Percentiles rank a stretch among this genome's conserved stretches.
phyloP scores from a whole-genome alignment of 2,329 filamentous ascomycete species.

The Talaromyces islandicus region DNA sequence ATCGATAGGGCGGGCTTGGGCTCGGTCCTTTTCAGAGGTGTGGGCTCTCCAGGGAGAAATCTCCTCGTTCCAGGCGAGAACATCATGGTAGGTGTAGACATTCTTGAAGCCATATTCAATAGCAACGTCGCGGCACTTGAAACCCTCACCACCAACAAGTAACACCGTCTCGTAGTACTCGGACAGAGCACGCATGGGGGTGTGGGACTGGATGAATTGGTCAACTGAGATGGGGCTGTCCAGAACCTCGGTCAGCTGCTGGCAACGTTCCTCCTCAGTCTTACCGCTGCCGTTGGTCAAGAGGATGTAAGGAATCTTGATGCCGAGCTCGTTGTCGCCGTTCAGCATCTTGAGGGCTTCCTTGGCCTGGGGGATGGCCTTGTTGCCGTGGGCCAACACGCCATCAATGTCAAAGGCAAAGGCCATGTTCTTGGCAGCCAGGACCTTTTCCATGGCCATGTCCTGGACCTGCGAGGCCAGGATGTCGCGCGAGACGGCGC shows the following conservation, averaged over 20 bases:
- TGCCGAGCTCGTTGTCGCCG: conserved; percentile 69
- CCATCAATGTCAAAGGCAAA: conserved; percentile 68
- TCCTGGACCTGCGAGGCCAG: conserved; percentile 66
- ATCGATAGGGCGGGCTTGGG: conserved; percentile 62
- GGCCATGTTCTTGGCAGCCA: conserved; percentile 69
- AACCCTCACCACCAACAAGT: conserved; percentile 69
- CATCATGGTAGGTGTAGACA: conserved; percentile 67
- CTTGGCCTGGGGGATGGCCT: conserved; percentile 62
- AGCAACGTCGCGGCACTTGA: conserved; percentile 66
- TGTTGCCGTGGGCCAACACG: conserved; percentile 67
- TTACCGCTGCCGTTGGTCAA: conserved; percentile 71
- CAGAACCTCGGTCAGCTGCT: conserved; percentile 63
- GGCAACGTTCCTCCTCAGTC: conserved; percentile 58
- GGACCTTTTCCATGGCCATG: conserved; percentile 59
- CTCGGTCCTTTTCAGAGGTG: conserved; percentile 63
- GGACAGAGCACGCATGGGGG: conserved; percentile 67
- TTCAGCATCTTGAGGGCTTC: conserved; percentile 65
- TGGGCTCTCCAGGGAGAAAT: conserved; percentile 60
- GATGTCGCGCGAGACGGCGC: conserved; percentile 59
- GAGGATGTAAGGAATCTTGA: conserved; percentile 72
- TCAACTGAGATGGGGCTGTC: conserved; percentile 60
- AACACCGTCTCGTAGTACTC: conserved; percentile 74
- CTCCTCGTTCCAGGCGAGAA: conserved; percentile 62
- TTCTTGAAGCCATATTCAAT: conserved; percentile 70
- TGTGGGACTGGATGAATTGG: conserved; percentile 73